Base-by-base conservation (phyloP, 2,329 filamentous ascomycete genomes). In the Emergomyces pasteurianus region DNA sequence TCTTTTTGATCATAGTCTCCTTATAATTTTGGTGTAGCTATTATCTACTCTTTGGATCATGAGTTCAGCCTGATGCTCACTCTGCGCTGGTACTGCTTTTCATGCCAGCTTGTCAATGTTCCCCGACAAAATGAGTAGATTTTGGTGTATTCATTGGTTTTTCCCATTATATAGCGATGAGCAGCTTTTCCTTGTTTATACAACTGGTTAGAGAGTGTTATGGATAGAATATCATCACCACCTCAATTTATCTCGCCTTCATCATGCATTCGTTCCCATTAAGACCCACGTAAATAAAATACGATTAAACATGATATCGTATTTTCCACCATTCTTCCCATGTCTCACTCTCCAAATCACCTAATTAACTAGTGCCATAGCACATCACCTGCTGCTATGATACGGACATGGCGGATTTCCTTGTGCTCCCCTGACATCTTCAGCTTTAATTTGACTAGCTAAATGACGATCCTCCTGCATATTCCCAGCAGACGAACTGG, bases 401-500 rank as follows among this genome's bases (percentile, higher is more conserved):
- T 52, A 34, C 28, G 34, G 7, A 16, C 31, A 16, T 28, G 12
- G 3, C 26, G 28, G 23, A 16, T 50, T 18, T 53, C 18, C 12
- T 53, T 36, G 5, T 53, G 8, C n/a, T 21, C n/a, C 4, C 16
- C 21, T 38, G 26, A 14, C 8, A 40, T 26, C 5, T 9, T 26
- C 34, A 53, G 9, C 8, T 26, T 53, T 55, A 47, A 10, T 18
- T 28, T 31, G 16, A 46, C 52, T 26, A 57, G n/a, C 26, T 46
- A 47, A 46, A 47, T 53, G 57, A 60, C 43, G 69, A 67, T 18
- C 70, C 65, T 9, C 73, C 75, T 34, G 73, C 68, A 63, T 69
- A 75, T 55, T 77, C 74, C 74, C 75, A 77, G 57, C 71, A 75
- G 31, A 77, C 63, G 60, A 67, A 71, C 53, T 66, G 59, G 18